Conservation (phyloP, 176 grass and related monocot species). For the Ananas comosus region DNA sequence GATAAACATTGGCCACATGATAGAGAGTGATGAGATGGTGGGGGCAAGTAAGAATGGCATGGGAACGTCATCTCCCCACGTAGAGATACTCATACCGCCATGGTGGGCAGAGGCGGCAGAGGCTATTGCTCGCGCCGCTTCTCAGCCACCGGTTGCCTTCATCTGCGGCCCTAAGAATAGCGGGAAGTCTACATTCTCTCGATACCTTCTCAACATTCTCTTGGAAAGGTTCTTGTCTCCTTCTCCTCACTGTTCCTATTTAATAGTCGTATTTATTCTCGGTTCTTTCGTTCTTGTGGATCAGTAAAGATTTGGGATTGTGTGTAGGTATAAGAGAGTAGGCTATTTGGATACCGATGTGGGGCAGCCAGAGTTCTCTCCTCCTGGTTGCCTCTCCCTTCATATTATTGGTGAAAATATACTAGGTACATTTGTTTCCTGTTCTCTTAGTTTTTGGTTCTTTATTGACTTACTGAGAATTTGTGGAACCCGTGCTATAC, state of each 20-base stretch:
- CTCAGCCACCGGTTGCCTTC: conserved; percentile 38
- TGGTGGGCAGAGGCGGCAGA: conserved; percentile 32
- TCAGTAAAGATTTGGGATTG: background rate
- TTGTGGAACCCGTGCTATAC: background rate
- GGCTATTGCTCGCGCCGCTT: conserved; percentile 2
- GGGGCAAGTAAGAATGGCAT: background rate
- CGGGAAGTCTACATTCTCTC: conserved; percentile 96
- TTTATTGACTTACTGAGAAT: conserved; percentile 1
- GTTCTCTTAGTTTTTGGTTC: conserved; percentile 4
- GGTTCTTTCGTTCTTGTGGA: background rate
- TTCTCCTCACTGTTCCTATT: background rate
- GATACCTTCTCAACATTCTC: conserved; percentile 63
- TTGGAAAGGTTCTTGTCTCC: conserved; percentile 40
- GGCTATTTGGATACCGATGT: conserved; percentile 75
- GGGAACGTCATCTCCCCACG: conserved; percentile 5
- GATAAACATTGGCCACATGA: no score
- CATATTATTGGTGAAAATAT: conserved; percentile 51
- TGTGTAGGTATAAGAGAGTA: conserved; percentile 50
- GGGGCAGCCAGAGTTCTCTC: conserved; percentile 66
- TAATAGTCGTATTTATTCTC: background rate
- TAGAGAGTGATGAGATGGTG: background rate
- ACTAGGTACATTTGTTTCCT: conserved; percentile 21
- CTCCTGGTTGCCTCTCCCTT: conserved; percentile 65
- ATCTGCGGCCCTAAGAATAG: conserved; percentile 84
- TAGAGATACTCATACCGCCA: conserved; percentile 32